These are phyloP conservation scores for Microbotryum scabiosae DNA, from an alignment of 1,284 basidiomycete genomes.

Conservation along the genomic window DNA sequence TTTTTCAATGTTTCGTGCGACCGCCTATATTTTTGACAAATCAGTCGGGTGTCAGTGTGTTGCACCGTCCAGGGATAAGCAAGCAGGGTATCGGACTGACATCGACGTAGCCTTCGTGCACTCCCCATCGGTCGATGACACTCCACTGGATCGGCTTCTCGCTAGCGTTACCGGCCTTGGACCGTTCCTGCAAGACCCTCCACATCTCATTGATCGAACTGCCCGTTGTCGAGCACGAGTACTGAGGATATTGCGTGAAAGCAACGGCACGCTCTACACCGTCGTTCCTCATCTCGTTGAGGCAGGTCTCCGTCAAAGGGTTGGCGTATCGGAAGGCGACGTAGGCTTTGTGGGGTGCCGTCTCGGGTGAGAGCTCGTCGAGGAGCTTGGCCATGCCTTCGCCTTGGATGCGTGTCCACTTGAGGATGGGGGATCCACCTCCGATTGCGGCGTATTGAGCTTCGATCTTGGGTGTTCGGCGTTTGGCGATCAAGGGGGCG, in stretches of 20 bases:
- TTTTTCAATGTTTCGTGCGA: slow-evolving; percentile 77
- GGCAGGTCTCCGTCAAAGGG: slow-evolving; percentile 76
- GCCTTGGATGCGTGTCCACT: slow-evolving; percentile 83
- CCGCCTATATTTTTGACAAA: slow-evolving; percentile 51
- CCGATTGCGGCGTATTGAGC: slow-evolving; percentile 91
- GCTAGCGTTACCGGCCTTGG: slow-evolving; percentile 36
- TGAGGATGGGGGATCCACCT: slow-evolving; percentile 93
- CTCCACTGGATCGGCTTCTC: slow-evolving; percentile 77
- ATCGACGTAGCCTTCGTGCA: slow-evolving; percentile 85
- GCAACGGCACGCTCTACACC: slow-evolving; percentile 88
- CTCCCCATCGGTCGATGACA: slow-evolving; percentile 96
- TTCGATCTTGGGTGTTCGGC: slow-evolving; percentile 90
- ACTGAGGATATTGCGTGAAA: slow-evolving; percentile 98
- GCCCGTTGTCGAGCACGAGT: slow-evolving; percentile 95
- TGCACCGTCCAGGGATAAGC: too few relatives aligned
- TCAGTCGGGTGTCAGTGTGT: too few relatives aligned
- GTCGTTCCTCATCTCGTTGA: slow-evolving; percentile 77
- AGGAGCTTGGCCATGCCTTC: slow-evolving; percentile 80
- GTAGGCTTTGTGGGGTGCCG: slow-evolving; percentile 93
- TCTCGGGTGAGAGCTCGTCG: slow-evolving; percentile 84
- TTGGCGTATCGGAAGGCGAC: slow-evolving; percentile 85
- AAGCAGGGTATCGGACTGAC: slow-evolving; percentile 45
- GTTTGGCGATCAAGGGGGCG: slow-evolving; percentile 79
- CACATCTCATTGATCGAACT: slow-evolving; percentile 93
- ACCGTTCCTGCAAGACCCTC: slow-evolving; percentile 48